phyloP scores from a whole-genome alignment of 495 filamentous ascomycete genomes.

The Astrocystis sublimbata region DNA sequence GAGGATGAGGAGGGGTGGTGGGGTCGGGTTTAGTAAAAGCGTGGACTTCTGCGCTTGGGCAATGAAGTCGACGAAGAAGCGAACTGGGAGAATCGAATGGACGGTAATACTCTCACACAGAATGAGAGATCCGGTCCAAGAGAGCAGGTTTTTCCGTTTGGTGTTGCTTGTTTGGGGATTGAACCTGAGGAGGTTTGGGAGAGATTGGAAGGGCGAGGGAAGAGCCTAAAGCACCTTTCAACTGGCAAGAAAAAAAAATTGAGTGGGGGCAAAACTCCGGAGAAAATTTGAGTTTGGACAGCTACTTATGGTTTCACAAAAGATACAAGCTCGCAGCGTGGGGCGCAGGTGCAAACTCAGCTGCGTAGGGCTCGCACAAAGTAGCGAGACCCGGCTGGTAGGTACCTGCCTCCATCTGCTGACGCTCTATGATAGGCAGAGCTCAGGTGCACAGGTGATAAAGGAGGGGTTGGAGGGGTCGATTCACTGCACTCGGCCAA shows the following conservation, averaged over 20 bases:
- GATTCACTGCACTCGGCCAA: background rate
- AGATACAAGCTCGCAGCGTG: background rate
- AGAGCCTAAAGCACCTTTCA: conserved; percentile 26
- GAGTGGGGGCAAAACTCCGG: conserved; percentile 36
- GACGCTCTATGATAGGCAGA: background rate
- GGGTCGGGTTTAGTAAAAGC: conserved; percentile 46
- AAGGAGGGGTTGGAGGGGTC: conserved; percentile 14
- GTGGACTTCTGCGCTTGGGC: conserved; percentile 41
- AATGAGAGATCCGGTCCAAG: conserved; percentile 48
- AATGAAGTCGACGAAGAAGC: conserved; percentile 42
- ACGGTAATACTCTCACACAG: conserved; percentile 40
- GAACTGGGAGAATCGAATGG: conserved; percentile 42
- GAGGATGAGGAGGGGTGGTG: conserved; percentile 37
- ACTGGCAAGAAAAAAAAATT: conserved; percentile 34
- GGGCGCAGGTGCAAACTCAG: background rate
- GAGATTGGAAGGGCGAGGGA: conserved; percentile 32
- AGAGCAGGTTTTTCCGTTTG: conserved; percentile 23
- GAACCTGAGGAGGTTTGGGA: conserved; percentile 32
- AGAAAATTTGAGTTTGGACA: conserved; percentile 23
- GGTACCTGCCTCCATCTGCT: background rate
- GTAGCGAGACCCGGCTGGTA: conserved; percentile 1
- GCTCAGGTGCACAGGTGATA: background rate
- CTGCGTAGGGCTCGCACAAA: background rate
- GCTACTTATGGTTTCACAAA: background rate
- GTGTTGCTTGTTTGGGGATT: conserved; percentile 30